Percentiles rank a stretch among this genome's conserved stretches.
Evolutionary conservation across 2,329 filamentous ascomycete genomes (phyloP).

Genomic region (Botrytis galanthina): DNA sequence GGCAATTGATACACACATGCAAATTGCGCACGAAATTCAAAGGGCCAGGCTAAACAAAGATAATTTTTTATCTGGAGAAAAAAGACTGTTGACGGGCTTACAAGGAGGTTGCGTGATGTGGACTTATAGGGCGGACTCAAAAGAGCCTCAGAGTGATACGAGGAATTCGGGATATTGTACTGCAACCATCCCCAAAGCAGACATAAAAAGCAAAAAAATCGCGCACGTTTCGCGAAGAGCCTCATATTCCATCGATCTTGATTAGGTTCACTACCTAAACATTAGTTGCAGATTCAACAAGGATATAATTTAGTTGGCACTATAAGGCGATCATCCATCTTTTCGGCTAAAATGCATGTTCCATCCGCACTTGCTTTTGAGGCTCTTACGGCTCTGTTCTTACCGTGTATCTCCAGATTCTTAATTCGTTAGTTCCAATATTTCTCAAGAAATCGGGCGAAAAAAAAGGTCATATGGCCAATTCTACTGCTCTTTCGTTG

Average conservation of each 20-base stretch:
- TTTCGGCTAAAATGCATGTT: not conserved
- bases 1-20: not conserved
- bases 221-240: not conserved
- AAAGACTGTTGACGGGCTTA: not conserved
- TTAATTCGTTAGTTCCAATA: not conserved
- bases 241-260: not conserved
- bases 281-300: slow-evolving; percentile 3
- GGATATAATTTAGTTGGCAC: not conserved
- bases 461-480: not conserved
- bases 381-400: not conserved
- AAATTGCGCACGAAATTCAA: not conserved
- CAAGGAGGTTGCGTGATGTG: not conserved
- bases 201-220: not conserved
- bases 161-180: not conserved
- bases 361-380: not conserved
- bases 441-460: not conserved
- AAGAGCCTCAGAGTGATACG: slow-evolving; percentile 3
- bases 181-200: not conserved
- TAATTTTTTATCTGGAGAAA: not conserved
- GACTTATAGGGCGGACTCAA: not conserved
- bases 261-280: not conserved
- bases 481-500: not conserved
- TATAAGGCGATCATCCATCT: not conserved
- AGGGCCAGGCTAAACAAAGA: not conserved
- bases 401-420: not conserved